These are phyloP conservation scores for Aspergillus flavus DNA, from an alignment of 2,329 filamentous ascomycete species.

Conservation along the genomic window DNA sequence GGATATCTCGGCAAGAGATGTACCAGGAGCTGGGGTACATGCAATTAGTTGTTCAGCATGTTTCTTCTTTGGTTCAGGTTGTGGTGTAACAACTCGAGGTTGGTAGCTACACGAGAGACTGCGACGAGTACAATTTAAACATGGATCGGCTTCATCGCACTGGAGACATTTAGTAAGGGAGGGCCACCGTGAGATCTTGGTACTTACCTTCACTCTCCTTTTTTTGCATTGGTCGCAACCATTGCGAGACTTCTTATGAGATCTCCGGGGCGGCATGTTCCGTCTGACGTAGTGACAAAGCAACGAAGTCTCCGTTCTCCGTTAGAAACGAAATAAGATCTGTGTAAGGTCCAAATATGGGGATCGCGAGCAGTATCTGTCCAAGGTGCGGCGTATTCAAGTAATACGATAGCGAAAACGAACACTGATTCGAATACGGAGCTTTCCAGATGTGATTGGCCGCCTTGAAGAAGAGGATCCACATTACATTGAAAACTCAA, in stretches of 20 bases:
- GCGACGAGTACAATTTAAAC: not conserved
- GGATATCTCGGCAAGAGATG: not conserved
- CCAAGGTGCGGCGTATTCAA: not conserved
- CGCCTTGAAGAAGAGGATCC: not conserved
- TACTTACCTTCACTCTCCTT: constrained; percentile 28
- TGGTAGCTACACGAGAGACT: not conserved
- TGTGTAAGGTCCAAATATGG: not conserved
- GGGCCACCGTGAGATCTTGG: no score
- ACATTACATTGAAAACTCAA: not conserved
- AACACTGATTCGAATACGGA: not conserved
- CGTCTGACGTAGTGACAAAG: not conserved
- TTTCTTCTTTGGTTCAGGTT: not conserved
- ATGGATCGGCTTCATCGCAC: not conserved
- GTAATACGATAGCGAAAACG: not conserved
- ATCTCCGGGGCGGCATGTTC: constrained; percentile 26
- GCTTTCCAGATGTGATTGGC: not conserved
- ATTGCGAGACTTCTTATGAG: constrained; percentile 32
- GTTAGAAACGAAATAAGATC: not conserved
- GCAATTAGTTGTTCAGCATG: not conserved
- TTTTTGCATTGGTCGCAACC: constrained; percentile 30
- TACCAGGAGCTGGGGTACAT: not conserved
- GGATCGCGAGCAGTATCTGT: not conserved
- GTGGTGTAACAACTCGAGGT: not conserved
- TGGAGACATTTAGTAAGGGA: not conserved
- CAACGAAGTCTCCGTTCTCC: not conserved